Evolutionary conservation across 768 basidiomycete species (phyloP).

Genomic region (Kwoniella mangroviensis): DNA sequence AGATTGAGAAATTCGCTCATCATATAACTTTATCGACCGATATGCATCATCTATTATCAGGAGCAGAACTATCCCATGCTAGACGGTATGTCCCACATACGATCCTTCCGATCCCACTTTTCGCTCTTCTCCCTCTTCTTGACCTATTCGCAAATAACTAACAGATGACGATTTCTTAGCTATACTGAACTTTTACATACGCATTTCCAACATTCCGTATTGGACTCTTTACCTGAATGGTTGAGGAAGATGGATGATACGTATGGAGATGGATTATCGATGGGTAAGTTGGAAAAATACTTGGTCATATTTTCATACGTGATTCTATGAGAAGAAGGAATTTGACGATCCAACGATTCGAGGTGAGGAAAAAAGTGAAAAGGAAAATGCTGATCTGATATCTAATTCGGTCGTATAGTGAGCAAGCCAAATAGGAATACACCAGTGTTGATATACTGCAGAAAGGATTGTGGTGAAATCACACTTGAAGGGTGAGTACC

Average conservation of each 20-base stretch:
- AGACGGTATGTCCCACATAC: conserved; percentile 63
- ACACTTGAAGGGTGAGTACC: conserved; percentile 58
- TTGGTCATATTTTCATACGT: neutral
- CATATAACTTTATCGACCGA: conserved; percentile 73
- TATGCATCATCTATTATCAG: conserved; percentile 76
- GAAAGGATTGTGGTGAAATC: conserved; percentile 65
- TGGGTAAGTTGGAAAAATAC: conserved; percentile 52
- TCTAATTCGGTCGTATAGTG: conserved; percentile 62
- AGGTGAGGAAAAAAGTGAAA: no score
- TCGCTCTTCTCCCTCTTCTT: neutral
- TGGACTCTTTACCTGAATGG: conserved; percentile 77
- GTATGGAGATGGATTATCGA: conserved; percentile 72
- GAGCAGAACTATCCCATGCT: conserved; percentile 78
- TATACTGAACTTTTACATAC: conserved; percentile 76
- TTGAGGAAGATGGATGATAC: conserved; percentile 79
- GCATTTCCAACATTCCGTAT: conserved; percentile 77
- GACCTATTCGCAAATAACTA: neutral
- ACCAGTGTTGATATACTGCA: conserved; percentile 81
- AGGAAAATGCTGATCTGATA: conserved; percentile 4
- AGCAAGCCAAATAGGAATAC: conserved; percentile 73
- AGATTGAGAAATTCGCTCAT: conserved; percentile 89
- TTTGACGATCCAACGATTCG: no score
- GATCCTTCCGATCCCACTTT: neutral
- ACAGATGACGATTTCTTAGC: no score
- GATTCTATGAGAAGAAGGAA: neutral